Percentiles rank a stretch among this genome's conserved stretches.
Conservation (phyloP, 148 eudicot genomes). For the Limonium bicolor region DNA sequence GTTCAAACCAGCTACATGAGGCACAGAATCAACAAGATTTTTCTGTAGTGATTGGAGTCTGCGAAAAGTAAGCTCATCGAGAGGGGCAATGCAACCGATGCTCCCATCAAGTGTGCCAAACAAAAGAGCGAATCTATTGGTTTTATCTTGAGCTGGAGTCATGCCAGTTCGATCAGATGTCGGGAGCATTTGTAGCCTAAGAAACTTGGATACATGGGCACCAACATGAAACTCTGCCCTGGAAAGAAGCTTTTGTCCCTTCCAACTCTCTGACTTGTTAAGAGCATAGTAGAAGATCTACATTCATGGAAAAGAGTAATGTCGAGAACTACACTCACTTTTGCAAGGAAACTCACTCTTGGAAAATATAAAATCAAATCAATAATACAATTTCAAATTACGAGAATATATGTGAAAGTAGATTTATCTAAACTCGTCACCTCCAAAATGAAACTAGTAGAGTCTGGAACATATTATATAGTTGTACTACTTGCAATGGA, state of each 20-base stretch:
- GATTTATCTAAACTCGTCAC: no score
- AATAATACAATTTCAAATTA: no score
- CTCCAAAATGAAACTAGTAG: no score
- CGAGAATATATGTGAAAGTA: no score
- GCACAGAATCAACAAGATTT: constrained; percentile 78
- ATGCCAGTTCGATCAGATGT: constrained; percentile 39
- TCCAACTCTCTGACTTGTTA: constrained; percentile 90
- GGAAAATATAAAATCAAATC: no score
- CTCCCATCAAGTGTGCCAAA: constrained; percentile 96
- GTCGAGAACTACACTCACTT: no score
- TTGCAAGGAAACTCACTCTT: no score
- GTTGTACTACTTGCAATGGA: constrained; percentile 4
- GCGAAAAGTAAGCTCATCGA: constrained; percentile 80
- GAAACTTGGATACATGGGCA: constrained; percentile 78
- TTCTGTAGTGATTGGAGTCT: constrained; percentile 90
- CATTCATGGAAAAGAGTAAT: no score
- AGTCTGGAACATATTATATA: no score
- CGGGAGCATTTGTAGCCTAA: constrained; percentile 87
- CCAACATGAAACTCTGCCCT: constrained; percentile 97
- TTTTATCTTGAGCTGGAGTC: constrained; percentile 56
- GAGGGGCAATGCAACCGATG: constrained; percentile 90
- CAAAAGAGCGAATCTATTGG: constrained; percentile 72
- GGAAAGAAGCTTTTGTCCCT: constrained; percentile 94
- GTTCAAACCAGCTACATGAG: constrained; percentile 40
- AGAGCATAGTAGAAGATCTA: constrained; percentile 93